These are phyloP conservation scores for Lyophyllum decastes DNA, from an alignment of 768 basidiomycete genomes.

Conservation along the genomic window DNA sequence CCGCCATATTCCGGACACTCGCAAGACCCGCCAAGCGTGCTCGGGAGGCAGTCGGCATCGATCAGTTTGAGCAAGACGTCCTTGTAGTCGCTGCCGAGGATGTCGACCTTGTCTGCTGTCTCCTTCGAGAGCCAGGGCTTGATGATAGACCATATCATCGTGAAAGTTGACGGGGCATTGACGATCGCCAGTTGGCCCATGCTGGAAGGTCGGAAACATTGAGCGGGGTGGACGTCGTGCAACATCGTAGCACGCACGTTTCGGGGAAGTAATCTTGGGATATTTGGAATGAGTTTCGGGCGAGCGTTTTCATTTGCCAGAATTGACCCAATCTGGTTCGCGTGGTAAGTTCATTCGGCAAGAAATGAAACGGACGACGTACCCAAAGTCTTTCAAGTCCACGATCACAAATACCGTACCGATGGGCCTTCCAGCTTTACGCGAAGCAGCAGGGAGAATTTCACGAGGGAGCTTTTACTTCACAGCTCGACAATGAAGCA, in stretches of 20 bases:
- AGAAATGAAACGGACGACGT: constrained; percentile 17
- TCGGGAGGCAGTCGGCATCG: constrained; percentile 65
- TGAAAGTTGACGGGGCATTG: constrained; percentile 74
- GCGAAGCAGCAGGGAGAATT: constrained; percentile 64
- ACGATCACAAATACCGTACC: constrained; percentile 63
- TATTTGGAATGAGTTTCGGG: constrained; percentile 64
- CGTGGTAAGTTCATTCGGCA: background rate
- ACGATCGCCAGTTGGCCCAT: constrained; percentile 75
- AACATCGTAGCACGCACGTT: constrained; percentile 45
- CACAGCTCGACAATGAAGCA: background rate
- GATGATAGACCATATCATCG: constrained; percentile 69
- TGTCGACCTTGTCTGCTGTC: constrained; percentile 66
- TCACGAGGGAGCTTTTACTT: constrained; percentile 53
- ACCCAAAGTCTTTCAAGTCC: constrained; percentile 74
- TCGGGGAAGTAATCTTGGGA: constrained; percentile 83
- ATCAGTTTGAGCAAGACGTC: constrained; percentile 57
- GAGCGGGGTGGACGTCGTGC: background rate
- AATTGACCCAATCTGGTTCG: constrained; percentile 60
- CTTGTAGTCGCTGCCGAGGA: constrained; percentile 64
- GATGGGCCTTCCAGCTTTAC: constrained; percentile 52
- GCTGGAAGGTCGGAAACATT: constrained; percentile 31
- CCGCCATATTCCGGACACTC: constrained; percentile 56
- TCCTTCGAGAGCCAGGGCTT: constrained; percentile 77
- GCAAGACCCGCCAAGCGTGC: constrained; percentile 64
- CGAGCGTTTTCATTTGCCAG: constrained; percentile 75